Conservation (phyloP, 768 basidiomycete species). For the Dentipellis sp. region DNA sequence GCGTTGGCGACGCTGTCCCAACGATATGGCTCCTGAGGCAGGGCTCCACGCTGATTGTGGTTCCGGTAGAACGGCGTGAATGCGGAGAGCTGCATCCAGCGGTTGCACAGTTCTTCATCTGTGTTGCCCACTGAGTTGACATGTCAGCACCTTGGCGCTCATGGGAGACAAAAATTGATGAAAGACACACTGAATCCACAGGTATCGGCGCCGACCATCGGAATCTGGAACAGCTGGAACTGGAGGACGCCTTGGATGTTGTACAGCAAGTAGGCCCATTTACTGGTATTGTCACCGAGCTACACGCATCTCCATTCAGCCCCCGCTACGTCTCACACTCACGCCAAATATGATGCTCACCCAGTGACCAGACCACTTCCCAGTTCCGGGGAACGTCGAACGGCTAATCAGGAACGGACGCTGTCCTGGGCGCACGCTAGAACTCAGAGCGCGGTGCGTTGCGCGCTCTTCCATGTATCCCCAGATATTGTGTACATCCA, state of each 20-base stretch:
- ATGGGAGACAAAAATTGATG: constrained; percentile 7
- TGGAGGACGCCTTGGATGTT: constrained; percentile 72
- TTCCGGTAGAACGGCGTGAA: constrained; percentile 81
- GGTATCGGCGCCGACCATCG: constrained; percentile 77
- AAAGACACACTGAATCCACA: constrained; percentile 48
- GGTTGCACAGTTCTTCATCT: constrained; percentile 72
- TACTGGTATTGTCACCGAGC: constrained; percentile 72
- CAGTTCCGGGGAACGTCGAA: constrained; percentile 59
- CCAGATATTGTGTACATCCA: constrained; percentile 65
- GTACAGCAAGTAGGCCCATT: constrained; percentile 63
- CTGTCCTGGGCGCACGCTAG: constrained; percentile 42
- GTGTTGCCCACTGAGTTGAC: constrained; percentile 40
- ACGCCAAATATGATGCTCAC: constrained; percentile 22
- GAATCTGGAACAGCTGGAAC: constrained; percentile 79
- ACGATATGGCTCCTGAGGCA: constrained; percentile 72
- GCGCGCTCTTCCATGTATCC: constrained; percentile 64
- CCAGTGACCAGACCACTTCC: constrained; percentile 70
- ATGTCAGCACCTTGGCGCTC: neutral
- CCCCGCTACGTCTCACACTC: neutral
- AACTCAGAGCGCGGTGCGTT: constrained; percentile 45
- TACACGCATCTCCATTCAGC: constrained; percentile 14
- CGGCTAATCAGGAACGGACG: constrained; percentile 67
- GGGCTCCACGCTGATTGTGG: constrained; percentile 56
- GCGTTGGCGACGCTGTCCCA: constrained; percentile 78
- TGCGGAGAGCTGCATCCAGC: constrained; percentile 84